Evolutionary conservation across 441 rosid genomes (phyloP).

Genomic region (Populus hybrid): DNA sequence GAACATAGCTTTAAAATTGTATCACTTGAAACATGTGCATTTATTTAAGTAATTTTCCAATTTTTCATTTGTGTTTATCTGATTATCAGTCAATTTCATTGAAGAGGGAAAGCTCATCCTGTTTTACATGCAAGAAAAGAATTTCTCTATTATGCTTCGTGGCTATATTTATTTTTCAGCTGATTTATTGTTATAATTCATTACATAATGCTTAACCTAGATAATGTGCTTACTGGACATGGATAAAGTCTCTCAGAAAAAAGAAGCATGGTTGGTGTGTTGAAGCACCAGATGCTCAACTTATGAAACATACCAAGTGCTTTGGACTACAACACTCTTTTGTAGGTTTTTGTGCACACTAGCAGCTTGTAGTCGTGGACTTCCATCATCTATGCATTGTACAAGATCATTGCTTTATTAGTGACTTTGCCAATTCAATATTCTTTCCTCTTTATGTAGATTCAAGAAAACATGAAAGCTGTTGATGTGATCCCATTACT

Average conservation of each 20-base stretch:
- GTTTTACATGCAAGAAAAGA: neutral
- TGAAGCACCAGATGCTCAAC: neutral
- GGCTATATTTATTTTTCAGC: neutral
- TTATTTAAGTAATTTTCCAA: neutral
- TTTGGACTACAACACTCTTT: neutral
- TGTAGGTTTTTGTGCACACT: neutral
- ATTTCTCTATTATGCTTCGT: neutral
- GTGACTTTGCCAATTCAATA: neutral
- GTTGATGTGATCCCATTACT: conserved; percentile 74
- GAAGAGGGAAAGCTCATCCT: neutral
- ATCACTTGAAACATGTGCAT: conserved; percentile 3
- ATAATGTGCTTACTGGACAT: neutral
- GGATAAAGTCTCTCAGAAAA: neutral
- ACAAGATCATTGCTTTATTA: neutral
- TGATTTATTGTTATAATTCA: neutral
- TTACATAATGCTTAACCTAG: neutral
- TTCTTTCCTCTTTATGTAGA: conserved; percentile 35
- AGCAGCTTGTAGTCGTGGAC: neutral
- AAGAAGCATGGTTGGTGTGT: neutral
- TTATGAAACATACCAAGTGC: neutral
- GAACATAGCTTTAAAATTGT: neutral
- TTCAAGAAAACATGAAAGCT: conserved; percentile 97
- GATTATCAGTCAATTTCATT: neutral
- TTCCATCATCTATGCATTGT: neutral
- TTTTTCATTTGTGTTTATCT: neutral